These are phyloP conservation scores for Erysimum cheiranthoides DNA, from an alignment of 345 rosid species.

Conservation along the genomic window DNA sequence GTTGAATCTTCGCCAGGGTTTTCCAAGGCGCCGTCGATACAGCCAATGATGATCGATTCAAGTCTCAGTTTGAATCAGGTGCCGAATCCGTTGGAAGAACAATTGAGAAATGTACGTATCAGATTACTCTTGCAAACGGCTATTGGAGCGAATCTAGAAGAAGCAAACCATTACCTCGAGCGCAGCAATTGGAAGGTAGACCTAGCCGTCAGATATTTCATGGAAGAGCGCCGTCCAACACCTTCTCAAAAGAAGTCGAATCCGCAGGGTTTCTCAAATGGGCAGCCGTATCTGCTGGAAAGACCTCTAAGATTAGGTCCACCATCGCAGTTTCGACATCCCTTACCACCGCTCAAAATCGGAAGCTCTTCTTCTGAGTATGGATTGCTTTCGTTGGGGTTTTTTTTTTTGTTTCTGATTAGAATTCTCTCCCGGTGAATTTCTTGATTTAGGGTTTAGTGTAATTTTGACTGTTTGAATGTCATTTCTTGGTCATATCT, in stretches of 20 bases:
- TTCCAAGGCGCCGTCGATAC: neutral
- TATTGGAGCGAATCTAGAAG: neutral
- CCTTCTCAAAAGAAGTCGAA: neutral
- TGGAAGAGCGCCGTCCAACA: neutral
- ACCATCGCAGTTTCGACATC: too few relatives aligned
- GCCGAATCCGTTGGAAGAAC: neutral
- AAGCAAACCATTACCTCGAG: neutral
- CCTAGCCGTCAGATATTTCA: neutral
- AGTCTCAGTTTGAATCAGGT: neutral
- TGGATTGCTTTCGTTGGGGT: neutral
- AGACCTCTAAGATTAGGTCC: neutral
- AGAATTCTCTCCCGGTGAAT: too few relatives aligned
- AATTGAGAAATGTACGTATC: neutral
- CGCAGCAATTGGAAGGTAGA: neutral
- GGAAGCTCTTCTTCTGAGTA: conserved; percentile 6
- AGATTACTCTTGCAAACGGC: neutral
- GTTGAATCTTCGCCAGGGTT: neutral
- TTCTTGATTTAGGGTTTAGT: neutral
- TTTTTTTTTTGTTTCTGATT: neutral
- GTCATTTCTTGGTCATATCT: too few relatives aligned
- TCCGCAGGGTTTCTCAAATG: neutral
- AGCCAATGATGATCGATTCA: conserved; percentile 22
- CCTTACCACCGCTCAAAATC: neutral
- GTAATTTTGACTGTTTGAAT: neutral
- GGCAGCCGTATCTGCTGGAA: too few relatives aligned